These are phyloP conservation scores for Talaromyces sp. DNA, from an alignment of 2,329 filamentous ascomycete genomes.

Conservation along the genomic window DNA sequence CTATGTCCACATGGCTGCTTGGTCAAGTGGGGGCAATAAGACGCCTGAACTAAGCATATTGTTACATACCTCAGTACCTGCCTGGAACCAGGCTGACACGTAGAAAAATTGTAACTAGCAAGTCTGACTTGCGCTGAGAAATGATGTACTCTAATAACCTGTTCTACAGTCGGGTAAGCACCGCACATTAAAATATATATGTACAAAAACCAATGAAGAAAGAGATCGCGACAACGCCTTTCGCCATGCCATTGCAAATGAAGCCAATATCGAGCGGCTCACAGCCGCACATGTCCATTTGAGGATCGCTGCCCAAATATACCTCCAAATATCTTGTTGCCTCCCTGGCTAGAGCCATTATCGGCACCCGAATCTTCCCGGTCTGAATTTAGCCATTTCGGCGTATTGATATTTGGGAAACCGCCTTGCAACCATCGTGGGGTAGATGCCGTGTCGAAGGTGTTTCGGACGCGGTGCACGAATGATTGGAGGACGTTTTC, in stretches of 20 bases:
- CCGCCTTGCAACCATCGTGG: conserved; percentile 80
- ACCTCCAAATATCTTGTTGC: conserved; percentile 31
- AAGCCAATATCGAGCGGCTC: conserved; percentile 19
- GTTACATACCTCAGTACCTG: conserved; percentile 15
- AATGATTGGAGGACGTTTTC: conserved; percentile 82
- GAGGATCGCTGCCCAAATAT: conserved; percentile 41
- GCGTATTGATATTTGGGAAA: conserved; percentile 62
- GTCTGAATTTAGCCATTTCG: conserved; percentile 73
- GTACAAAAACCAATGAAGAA: not conserved
- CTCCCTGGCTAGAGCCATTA: conserved; percentile 21
- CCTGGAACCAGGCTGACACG: not conserved
- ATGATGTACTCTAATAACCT: conserved; percentile 4
- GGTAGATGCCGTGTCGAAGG: conserved; percentile 75
- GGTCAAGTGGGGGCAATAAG: conserved; percentile 5
- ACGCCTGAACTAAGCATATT: not conserved
- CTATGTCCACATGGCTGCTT: conserved; percentile 5
- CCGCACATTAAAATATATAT: not conserved
- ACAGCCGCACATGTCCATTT: conserved; percentile 42
- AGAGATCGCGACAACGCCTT: conserved; percentile 23
- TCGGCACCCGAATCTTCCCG: conserved; percentile 23
- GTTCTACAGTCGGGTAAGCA: not conserved
- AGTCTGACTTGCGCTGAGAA: not conserved
- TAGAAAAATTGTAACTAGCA: not conserved
- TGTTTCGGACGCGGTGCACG: conserved; percentile 84
- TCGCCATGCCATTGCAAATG: conserved; percentile 23